Conservation (phyloP, 345 rosid genomes). For the Lepidium didymum region DNA sequence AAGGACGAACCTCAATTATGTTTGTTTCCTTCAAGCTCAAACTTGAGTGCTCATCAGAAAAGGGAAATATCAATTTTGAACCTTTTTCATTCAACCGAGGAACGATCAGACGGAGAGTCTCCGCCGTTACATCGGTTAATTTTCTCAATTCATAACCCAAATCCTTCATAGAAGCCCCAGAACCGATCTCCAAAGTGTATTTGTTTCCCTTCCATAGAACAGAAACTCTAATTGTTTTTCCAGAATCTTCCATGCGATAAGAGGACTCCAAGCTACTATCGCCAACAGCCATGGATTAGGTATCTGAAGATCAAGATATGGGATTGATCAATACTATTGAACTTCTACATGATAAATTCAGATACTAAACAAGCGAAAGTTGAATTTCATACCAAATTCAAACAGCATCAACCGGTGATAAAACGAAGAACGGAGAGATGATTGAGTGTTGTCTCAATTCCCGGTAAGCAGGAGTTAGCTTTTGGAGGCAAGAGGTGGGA, state of each 20-base stretch:
- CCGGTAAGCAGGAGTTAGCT: not conserved
- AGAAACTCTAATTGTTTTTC: conserved; percentile 31
- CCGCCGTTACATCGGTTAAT: conserved; percentile 60
- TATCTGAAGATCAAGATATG: not conserved
- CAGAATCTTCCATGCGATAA: conserved; percentile 36
- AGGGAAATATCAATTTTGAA: conserved; percentile 66
- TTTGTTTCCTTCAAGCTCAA: conserved; percentile 50
- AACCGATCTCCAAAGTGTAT: conserved; percentile 47
- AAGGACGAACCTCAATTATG: conserved; percentile 44
- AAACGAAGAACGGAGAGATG: not conserved
- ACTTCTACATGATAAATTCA: not conserved
- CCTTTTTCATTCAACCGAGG: conserved; percentile 53
- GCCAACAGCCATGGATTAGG: not conserved
- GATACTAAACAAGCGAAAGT: not conserved
- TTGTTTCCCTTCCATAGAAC: conserved; percentile 74
- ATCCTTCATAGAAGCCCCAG: conserved; percentile 46
- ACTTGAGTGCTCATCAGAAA: conserved; percentile 48
- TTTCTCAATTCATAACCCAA: conserved; percentile 67
- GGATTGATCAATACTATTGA: not conserved
- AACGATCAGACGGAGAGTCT: conserved; percentile 67
- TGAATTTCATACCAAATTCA: not conserved
- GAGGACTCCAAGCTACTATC: conserved; percentile 16
- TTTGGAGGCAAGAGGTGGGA: not conserved
- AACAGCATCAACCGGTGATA: not conserved
- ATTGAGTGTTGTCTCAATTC: not conserved